Evolutionary conservation across 352 stramenopile genomes (phyloP), one percentile per base, ranked within the genome.

Genomic region (Globisporangium abappressorium): DNA sequence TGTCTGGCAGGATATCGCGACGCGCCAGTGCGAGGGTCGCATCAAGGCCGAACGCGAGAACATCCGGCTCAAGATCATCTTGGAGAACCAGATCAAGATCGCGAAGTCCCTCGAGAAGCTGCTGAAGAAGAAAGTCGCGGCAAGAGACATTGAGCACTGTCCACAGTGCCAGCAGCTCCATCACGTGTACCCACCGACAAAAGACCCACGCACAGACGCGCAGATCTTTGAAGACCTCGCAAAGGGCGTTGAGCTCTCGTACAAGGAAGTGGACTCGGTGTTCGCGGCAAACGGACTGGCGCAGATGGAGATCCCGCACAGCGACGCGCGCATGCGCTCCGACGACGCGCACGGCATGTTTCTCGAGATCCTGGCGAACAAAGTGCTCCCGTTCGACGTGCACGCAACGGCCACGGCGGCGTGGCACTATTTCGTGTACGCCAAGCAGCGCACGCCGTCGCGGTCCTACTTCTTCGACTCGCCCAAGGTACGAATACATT

Each of bases 1-100:
- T 63, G 57, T 70, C 26, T 71, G 69, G 69, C 36, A 74, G 14
- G 64, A 71, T 24, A 71, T 69, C 20, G 68, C 68, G 43, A 55
- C 28, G 14, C 47, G 56, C 33, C 66, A 74, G 34, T 63, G 46
- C 24, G 65, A 66, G 18, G 64, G 82, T 56, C 70, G 75, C 62
- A 70, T 81, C 38, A 81, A 89, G 57, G 68, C 77, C 1, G 79
- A 89, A 62, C 63, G 77, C 26, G 82, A 91, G 66, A 91, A 91
- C 59, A 73, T 78, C 22, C 71, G 79, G 5, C 71, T 91, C 5
- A 81, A 81, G 61, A 62, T 73, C 8, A 72, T 86, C 47, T 68
- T 91, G 46, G 80, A 89, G 57, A 81, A 74, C 22, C 82, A 91
- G 56, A 78, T 91, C 69, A 87, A 88, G 70, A 74, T 89, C 54